phyloP scores from a whole-genome alignment of 441 rosid genomes.

The Pelargonium myrrhifolium region DNA sequence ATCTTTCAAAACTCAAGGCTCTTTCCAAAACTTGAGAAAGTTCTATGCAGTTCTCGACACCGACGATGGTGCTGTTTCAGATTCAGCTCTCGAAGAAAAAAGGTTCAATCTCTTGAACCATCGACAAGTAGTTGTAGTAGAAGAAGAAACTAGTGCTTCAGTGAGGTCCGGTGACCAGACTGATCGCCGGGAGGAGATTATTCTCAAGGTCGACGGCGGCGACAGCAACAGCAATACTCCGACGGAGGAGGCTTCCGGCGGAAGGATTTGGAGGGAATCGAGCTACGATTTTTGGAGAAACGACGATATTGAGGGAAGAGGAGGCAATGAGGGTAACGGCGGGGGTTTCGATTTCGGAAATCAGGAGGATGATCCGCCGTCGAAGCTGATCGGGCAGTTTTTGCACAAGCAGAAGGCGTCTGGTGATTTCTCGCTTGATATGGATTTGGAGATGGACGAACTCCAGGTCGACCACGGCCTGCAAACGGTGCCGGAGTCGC shows the following conservation, averaged over 20 bases:
- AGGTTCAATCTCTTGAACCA: conserved; percentile 16
- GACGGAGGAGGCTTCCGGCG: neutral
- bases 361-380: conserved; percentile 50
- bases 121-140: neutral
- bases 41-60: conserved; percentile 1
- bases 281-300: conserved; percentile 40
- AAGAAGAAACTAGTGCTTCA: neutral
- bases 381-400: conserved; percentile 66
- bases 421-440: conserved; percentile 57
- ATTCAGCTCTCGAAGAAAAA: conserved; percentile 15
- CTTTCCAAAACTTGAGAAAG: conserved; percentile 7
- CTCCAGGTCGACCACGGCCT: neutral
- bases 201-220: conserved; percentile 31
- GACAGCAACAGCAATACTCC: conserved; percentile 17
- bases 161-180: conserved; percentile 25
- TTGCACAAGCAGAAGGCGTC: conserved; percentile 59
- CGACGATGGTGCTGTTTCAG: too few relatives aligned
- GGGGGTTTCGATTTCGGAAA: conserved; percentile 30
- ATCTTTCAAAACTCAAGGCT: conserved; percentile 17
- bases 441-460: conserved; percentile 20
- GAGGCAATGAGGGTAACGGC: neutral
- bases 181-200: conserved; percentile 31
- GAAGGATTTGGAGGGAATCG: conserved; percentile 45
- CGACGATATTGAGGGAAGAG: neutral
- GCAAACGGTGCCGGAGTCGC: neutral